A percentile compares a stretch with the other conserved stretches of the same genome.
These are phyloP conservation scores for Acidiella bohemica DNA, from an alignment of 495 filamentous ascomycete species.

Conservation along the genomic window DNA sequence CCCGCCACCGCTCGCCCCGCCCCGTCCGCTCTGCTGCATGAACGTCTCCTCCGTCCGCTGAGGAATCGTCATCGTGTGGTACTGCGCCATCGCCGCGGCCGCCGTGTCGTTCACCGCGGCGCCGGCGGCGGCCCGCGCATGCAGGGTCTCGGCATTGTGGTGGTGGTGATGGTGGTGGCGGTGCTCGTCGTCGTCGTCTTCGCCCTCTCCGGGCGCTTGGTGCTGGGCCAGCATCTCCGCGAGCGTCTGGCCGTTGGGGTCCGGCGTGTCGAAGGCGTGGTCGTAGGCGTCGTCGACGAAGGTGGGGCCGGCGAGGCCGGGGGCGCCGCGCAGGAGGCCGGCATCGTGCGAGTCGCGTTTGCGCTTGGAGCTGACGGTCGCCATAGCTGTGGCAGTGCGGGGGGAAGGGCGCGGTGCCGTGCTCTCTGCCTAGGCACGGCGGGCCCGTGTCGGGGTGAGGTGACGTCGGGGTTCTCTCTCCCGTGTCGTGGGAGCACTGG, in stretches of 20 bases:
- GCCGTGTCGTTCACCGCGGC: constrained; percentile 36
- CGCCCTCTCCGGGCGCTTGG: background rate
- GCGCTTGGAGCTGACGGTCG: constrained; percentile 23
- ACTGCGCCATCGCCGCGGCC: constrained; percentile 55
- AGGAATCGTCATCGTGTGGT: constrained; percentile 55
- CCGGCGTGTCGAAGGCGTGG: constrained; percentile 9
- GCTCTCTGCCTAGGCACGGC: no score
- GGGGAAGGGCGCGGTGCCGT: no score
- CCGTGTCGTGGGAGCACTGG: no score
- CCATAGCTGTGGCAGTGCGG: no score
- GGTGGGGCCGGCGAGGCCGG: constrained; percentile 14
- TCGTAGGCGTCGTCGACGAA: constrained; percentile 22
- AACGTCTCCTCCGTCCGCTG: constrained; percentile 60
- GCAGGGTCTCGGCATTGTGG: constrained; percentile 23
- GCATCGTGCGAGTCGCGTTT: constrained; percentile 29
- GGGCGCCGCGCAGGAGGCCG: constrained; percentile 19
- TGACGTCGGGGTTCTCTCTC: no score
- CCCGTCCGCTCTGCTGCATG: constrained; percentile 25
- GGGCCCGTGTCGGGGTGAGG: no score
- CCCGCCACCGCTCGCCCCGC: constrained; percentile 12
- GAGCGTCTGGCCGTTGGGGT: constrained; percentile 19
- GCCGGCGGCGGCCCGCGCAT: constrained; percentile 3
- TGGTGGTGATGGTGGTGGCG: constrained; percentile 6
- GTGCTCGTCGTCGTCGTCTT: constrained; percentile 4
- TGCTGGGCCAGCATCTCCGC: constrained; percentile 12